These are phyloP conservation scores for Paraphaeosphaeria minitans DNA, from an alignment of 2,329 filamentous ascomycete species.

Conservation along the genomic window DNA sequence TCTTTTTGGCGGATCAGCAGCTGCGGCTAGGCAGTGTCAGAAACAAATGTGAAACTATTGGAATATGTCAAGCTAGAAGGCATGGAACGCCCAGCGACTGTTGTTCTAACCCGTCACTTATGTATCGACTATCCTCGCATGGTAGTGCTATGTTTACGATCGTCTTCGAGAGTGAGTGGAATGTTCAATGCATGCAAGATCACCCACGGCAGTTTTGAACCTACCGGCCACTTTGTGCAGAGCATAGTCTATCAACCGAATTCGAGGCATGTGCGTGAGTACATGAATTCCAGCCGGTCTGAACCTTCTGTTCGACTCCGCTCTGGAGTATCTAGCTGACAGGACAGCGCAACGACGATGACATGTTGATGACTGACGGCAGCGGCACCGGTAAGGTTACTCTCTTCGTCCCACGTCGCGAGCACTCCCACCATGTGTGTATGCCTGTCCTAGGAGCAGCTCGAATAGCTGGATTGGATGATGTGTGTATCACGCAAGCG, in stretches of 20 bases:
- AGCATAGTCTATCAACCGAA: background rate
- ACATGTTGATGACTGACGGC: constrained; percentile 24
- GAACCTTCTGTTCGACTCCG: background rate
- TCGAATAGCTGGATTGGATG: too few species aligned
- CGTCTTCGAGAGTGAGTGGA: background rate
- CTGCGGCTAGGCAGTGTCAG: background rate
- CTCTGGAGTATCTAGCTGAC: constrained; percentile 19
- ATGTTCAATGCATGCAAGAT: background rate
- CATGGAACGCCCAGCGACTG: background rate
- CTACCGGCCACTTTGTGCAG: background rate
- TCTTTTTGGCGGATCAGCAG: background rate
- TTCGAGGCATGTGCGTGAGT: background rate
- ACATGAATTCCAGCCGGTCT: background rate
- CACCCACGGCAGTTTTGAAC: background rate
- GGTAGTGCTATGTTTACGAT: background rate
- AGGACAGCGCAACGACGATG: constrained; percentile 22
- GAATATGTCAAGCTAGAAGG: background rate
- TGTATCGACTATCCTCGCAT: background rate
- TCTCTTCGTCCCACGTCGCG: constrained; percentile 13
- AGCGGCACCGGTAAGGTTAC: constrained; percentile 27
- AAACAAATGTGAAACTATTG: background rate
- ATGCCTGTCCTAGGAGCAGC: too few species aligned
- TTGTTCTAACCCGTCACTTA: background rate
- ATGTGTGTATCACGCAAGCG: background rate
- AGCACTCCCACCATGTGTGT: too few species aligned